Percentiles rank a stretch among this genome's conserved stretches.
Conservation (phyloP, 805 yeast genomes). For the Nakazawaea holstii region DNA sequence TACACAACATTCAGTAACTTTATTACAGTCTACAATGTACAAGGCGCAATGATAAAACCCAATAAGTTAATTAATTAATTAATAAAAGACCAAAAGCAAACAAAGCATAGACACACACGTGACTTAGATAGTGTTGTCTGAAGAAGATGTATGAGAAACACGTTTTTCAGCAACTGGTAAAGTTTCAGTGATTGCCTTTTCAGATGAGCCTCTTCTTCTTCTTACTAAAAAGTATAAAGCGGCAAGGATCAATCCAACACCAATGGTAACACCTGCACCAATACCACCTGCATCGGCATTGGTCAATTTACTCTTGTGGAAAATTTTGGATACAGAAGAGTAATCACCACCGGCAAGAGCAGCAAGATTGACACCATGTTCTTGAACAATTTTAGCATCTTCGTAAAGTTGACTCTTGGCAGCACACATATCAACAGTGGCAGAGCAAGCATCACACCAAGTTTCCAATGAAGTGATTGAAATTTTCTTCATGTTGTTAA, state of each 20-base stretch:
- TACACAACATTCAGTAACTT: too few species aligned
- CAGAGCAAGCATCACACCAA: slow-evolving; percentile 38
- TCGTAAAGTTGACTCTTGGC: slow-evolving; percentile 26
- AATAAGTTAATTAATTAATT: too few species aligned
- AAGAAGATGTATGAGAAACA: background rate
- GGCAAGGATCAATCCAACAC: slow-evolving; percentile 31
- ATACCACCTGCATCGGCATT: slow-evolving; percentile 45
- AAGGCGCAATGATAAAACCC: too few species aligned
- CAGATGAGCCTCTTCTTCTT: background rate
- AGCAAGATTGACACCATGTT: slow-evolving; percentile 25
- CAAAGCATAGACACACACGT: too few species aligned
- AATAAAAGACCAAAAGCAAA: too few species aligned
- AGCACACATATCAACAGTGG: slow-evolving; percentile 28
- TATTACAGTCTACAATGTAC: too few species aligned
- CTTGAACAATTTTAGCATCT: slow-evolving; percentile 22
- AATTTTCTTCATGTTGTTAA: slow-evolving; percentile 18
- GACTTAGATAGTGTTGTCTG: slow-evolving; percentile 3
- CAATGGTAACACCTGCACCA: slow-evolving; percentile 43
- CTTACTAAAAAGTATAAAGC: slow-evolving; percentile 16
- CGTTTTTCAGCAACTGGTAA: slow-evolving; percentile 10
- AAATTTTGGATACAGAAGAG: slow-evolving; percentile 14
- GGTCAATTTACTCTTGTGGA: slow-evolving; percentile 19
- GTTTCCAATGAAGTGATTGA: slow-evolving; percentile 21
- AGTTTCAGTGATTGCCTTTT: background rate
- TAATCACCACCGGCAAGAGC: slow-evolving; percentile 23